A percentile compares a stretch with the other conserved stretches of the same genome.
phyloP scores from a whole-genome alignment of 1,284 basidiomycete species.

The Ustilago nuda region DNA sequence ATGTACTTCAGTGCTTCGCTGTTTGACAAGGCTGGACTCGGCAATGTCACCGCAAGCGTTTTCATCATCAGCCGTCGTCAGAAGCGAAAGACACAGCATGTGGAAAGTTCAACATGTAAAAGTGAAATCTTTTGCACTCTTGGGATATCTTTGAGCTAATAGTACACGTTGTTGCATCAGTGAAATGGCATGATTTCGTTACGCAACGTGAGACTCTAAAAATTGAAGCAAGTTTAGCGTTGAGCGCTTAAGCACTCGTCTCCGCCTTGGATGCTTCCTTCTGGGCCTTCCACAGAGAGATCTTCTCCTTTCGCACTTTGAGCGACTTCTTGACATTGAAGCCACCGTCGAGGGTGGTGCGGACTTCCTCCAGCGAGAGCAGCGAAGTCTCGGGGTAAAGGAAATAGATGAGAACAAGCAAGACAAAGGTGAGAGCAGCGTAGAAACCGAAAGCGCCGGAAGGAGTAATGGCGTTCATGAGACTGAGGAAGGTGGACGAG shows the following conservation, averaged over 20 bases:
- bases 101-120: background rate
- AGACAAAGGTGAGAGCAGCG: slow-evolving; percentile 78
- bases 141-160: slow-evolving; percentile 26
- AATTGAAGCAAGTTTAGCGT: background rate
- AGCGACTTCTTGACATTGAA: slow-evolving; percentile 71
- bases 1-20: too few relatives aligned
- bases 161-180: slow-evolving; percentile 21
- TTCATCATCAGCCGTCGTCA: background rate
- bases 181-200: slow-evolving; percentile 6
- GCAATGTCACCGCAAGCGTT: too few relatives aligned
- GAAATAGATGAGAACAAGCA: slow-evolving; percentile 77
- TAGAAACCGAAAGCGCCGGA: slow-evolving; percentile 77
- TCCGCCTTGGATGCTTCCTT: slow-evolving; percentile 27
- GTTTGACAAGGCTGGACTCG: too few relatives aligned
- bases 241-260: slow-evolving; percentile 17
- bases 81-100: background rate
- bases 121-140: background rate
- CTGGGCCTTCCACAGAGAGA: slow-evolving; percentile 52
- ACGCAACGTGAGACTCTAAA: background rate
- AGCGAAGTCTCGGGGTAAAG: slow-evolving; percentile 72
- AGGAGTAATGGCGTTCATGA: slow-evolving; percentile 81
- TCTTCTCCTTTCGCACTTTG: slow-evolving; percentile 65
- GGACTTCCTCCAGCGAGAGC: slow-evolving; percentile 81
- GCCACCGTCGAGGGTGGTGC: slow-evolving; percentile 70
- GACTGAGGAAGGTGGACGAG: slow-evolving; percentile 80